phyloP scores from a whole-genome alignment of 257 asterid genomes.

The Solanum stenotomum region DNA sequence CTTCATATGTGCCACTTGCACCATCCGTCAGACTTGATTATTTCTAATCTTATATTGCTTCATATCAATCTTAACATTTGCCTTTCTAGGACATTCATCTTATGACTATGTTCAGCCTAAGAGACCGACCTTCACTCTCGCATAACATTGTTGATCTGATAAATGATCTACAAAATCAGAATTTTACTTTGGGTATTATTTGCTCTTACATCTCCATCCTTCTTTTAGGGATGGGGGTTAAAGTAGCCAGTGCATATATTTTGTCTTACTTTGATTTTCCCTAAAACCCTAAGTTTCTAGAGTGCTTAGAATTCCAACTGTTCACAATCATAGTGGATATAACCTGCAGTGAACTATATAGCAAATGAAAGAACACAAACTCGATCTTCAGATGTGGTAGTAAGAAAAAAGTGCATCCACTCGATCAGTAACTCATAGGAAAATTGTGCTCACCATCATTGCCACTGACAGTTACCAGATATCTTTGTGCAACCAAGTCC shows the following conservation, averaged over 20 bases:
- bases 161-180: background rate
- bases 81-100: background rate
- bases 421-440: background rate
- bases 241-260: background rate
- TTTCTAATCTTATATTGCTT: background rate
- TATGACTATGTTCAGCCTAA: background rate
- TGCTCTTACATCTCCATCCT: background rate
- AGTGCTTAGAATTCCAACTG: background rate
- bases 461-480: conserved; percentile 87
- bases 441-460: conserved; percentile 66
- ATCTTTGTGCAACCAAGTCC: conserved; percentile 98
- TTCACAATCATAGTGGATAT: background rate
- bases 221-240: background rate
- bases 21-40: background rate
- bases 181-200: background rate
- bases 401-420: background rate
- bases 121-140: background rate
- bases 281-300: background rate
- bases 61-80: background rate
- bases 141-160: background rate
- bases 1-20: background rate
- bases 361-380: background rate
- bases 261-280: background rate
- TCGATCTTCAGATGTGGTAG: background rate
- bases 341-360: background rate